Evolutionary conservation across 345 rosid species (phyloP).

Genomic region (Gossypium thurberi): DNA sequence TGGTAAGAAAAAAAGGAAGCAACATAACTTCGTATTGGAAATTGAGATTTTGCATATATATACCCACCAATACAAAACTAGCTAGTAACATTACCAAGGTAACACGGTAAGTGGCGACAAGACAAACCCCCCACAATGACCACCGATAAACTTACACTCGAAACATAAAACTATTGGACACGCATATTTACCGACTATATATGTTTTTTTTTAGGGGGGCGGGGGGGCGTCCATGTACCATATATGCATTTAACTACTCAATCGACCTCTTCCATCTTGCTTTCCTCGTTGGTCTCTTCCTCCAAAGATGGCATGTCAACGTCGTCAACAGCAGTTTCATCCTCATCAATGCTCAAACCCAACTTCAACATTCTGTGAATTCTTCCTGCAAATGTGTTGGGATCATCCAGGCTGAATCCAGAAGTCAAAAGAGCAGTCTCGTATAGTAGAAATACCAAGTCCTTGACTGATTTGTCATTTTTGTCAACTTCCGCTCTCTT

Average conservation of each 20-base stretch:
- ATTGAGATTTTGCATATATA: not conserved
- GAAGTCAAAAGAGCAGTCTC: conserved; percentile 37
- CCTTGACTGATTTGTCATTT: conserved; percentile 39
- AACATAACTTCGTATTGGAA: no score
- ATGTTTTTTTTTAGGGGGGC: no score
- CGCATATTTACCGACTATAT: no score
- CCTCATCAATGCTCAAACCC: conserved; percentile 39
- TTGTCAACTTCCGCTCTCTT: conserved; percentile 27
- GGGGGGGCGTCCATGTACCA: not conserved
- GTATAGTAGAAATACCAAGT: conserved; percentile 26
- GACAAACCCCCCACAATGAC: not conserved
- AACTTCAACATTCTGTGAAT: conserved; percentile 41
- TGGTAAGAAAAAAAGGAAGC: not conserved
- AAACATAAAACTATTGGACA: no score
- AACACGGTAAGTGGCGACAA: no score
- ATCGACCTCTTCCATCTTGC: conserved; percentile 17
- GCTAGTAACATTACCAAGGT: not conserved
- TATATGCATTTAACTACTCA: not conserved
- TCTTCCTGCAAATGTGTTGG: conserved; percentile 33
- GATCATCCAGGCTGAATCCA: conserved; percentile 37
- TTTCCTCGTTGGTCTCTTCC: conserved; percentile 9
- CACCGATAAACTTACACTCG: not conserved
- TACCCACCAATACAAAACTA: not conserved
- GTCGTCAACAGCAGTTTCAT: conserved; percentile 17
- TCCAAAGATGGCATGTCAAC: conserved; percentile 7